These are phyloP conservation scores for Suillus subaureus DNA, from an alignment of 768 basidiomycete species.

Conservation along the genomic window DNA sequence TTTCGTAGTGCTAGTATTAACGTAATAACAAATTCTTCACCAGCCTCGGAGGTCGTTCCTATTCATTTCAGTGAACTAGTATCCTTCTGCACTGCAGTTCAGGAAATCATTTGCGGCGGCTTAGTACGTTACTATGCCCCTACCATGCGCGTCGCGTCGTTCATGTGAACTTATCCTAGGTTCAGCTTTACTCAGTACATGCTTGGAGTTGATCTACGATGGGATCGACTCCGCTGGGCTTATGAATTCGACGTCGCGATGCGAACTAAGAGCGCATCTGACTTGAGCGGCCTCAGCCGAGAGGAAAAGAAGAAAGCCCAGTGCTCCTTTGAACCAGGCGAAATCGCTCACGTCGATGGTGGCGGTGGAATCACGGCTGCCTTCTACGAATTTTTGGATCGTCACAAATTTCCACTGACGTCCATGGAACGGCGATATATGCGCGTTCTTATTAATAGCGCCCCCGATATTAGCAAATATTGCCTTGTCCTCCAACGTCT, in stretches of 20 bases:
- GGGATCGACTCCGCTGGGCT: slow-evolving; percentile 16
- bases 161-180: neutral
- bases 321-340: slow-evolving; percentile 13
- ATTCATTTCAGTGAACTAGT: neutral
- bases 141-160: neutral
- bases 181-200: slow-evolving; percentile 5
- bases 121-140: neutral
- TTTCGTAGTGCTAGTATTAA: neutral
- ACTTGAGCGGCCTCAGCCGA: slow-evolving; percentile 6
- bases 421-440: slow-evolving; percentile 4
- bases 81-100: neutral
- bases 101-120: neutral
- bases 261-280: slow-evolving; percentile 4
- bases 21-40: neutral
- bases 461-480: slow-evolving; percentile 12
- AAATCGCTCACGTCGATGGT: slow-evolving; percentile 16
- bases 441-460: neutral
- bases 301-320: slow-evolving; percentile 4
- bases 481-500: slow-evolving; percentile 40
- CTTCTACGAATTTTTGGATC: slow-evolving; percentile 13
- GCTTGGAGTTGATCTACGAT: slow-evolving; percentile 12
- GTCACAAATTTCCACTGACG: slow-evolving; percentile 9
- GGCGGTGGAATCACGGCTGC: slow-evolving; percentile 11
- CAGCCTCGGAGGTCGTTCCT: neutral
- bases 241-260: slow-evolving; percentile 15